Conservation (phyloP, 371 early-diverging fungal genomes). For the Saksenaea oblongispora region DNA sequence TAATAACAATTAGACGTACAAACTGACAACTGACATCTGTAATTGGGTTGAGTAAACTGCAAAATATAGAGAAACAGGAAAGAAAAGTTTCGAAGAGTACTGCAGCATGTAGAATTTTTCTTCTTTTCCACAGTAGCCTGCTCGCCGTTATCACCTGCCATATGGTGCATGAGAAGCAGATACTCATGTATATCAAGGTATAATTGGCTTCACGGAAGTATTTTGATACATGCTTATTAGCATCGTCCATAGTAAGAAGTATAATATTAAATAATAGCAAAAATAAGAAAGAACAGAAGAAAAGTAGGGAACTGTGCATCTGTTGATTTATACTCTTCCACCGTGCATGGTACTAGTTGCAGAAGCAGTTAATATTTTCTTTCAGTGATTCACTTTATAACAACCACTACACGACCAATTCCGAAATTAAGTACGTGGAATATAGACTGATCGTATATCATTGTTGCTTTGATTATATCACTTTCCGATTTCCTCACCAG, state of each 20-base stretch:
- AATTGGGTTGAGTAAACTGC: constrained; percentile 39
- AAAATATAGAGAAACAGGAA: constrained; percentile 31
- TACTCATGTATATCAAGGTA: constrained; percentile 38
- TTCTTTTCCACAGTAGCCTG: constrained; percentile 17
- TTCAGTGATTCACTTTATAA: no score
- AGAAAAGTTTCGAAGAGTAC: constrained; percentile 31
- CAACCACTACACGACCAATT: no score
- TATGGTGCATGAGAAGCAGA: constrained; percentile 35
- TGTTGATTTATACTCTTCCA: no score
- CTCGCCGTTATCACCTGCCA: constrained; percentile 38
- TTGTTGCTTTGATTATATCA: no score
- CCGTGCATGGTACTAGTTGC: no score
- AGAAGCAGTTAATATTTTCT: no score
- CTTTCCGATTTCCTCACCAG: neutral
- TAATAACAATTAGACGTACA: constrained; percentile 15
- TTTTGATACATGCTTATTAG: neutral
- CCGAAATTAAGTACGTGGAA: neutral
- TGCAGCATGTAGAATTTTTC: constrained; percentile 36
- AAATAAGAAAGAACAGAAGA: neutral
- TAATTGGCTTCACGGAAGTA: constrained; percentile 16
- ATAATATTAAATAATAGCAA: neutral
- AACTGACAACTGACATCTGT: constrained; percentile 27
- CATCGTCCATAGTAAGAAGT: neutral
- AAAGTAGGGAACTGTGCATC: no score
- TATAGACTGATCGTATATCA: neutral